Evolutionary conservation across 2,329 filamentous ascomycete species (phyloP).

Genomic region (Phyllosticta citriasiana): DNA sequence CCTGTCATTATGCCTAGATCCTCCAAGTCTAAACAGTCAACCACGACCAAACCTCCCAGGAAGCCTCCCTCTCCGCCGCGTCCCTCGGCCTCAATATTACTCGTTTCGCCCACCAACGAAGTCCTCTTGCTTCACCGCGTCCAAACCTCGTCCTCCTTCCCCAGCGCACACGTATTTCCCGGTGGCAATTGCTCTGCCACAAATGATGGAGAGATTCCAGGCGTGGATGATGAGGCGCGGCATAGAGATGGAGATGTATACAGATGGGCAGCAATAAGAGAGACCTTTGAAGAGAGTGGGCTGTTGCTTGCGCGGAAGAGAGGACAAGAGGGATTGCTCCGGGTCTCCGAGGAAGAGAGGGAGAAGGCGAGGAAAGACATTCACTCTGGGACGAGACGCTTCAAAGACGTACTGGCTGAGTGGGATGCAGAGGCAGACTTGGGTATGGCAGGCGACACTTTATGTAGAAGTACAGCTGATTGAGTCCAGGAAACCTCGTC

Average conservation of each 20-base stretch:
- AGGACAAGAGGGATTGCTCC: slow-evolving; percentile 19
- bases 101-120: slow-evolving; percentile 79
- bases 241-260: slow-evolving; percentile 68
- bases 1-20: neutral
- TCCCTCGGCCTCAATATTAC: slow-evolving; percentile 52
- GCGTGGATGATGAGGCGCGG: slow-evolving; percentile 31
- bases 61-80: neutral
- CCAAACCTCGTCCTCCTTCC: slow-evolving; percentile 70
- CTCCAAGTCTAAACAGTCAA: neutral
- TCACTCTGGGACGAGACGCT: slow-evolving; percentile 55
- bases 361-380: slow-evolving; percentile 59
- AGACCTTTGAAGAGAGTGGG: slow-evolving; percentile 92
- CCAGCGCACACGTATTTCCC: slow-evolving; percentile 90
- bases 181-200: slow-evolving; percentile 71
- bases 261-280: slow-evolving; percentile 72
- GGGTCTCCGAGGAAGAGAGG: slow-evolving; percentile 48
- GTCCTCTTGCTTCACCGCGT: slow-evolving; percentile 82
- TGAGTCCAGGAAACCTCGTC: slow-evolving; percentile 48
- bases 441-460: slow-evolving; percentile 33
- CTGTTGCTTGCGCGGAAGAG: slow-evolving; percentile 60
- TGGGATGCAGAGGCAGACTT: slow-evolving; percentile 55
- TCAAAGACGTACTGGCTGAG: slow-evolving; percentile 53
- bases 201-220: slow-evolving; percentile 59
- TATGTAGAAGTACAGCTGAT: neutral
- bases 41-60: neutral